Evolutionary conservation across 805 yeast species (phyloP), one percentile per base, ranked within the genome.

Genomic region (Ogataea pignaliae): DNA sequence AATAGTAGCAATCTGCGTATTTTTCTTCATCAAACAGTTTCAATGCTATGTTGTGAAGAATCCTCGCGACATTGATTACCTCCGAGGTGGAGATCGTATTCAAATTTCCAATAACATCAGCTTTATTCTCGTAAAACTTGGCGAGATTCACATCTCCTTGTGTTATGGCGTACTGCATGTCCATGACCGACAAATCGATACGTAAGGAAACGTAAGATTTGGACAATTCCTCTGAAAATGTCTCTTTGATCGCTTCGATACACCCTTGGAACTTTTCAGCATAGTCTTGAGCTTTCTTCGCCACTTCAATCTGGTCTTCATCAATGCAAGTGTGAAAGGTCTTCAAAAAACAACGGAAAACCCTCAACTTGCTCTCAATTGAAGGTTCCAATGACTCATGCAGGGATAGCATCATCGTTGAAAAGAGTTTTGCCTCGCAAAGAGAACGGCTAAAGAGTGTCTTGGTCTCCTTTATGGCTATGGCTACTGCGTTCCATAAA

Each of bases 401-500:
- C 12, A 70, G 48, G 1, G 66, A 58, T 3, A 67, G 46, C 17
- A 69, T 37, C 15, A 68, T 39, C 12, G 65, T 47, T 1, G 65
- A 52, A 50, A 67, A 68, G 29, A 61, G 48, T 39, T 60, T 65
- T 11, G 59, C 48, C 29, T 44, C 48, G 2, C 55, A 39, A 2
- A 61, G 33, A 0, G 16, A 45, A 40, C 17, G 51, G 37, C 0
- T 39, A 38, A 8, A 47, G 42, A 0, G 10, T 11, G n/a, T 47
- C 28, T n/a, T 39, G 56, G 7, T 12, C 6, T 36, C 38, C 37
- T 59, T 66, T 42, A 56, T 45, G 3, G 61, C 44, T 12, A 69
- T 41, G 1, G 66, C 47, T 1, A 64, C 45, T 1, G 60, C 40
- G 45, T 71, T 72, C 76, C 76, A 72, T 10, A 69, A 42, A 13